These are phyloP conservation scores for Hymenoscyphus occultus DNA, from an alignment of 2,329 filamentous ascomycete species.

Conservation along the genomic window DNA sequence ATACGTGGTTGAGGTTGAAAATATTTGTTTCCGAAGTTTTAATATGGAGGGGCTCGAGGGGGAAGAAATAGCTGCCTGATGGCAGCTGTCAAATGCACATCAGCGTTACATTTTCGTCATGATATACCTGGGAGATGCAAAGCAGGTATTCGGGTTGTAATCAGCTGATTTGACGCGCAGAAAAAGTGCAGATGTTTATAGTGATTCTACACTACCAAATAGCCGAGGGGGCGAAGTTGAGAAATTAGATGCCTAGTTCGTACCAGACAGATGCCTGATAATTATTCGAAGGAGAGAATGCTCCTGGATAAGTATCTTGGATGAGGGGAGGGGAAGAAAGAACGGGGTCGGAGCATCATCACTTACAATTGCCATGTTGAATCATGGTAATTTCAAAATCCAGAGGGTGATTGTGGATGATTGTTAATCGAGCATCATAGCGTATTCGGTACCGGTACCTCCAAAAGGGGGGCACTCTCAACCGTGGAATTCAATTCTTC, in stretches of 20 bases:
- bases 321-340: background rate
- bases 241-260: background rate
- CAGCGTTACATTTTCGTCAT: slow-evolving; percentile 4
- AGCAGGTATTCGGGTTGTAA: background rate
- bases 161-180: background rate
- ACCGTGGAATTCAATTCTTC: background rate
- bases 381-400: background rate
- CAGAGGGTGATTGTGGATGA: background rate
- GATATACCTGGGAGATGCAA: background rate
- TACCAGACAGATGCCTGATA: background rate
- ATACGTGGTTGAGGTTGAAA: background rate
- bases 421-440: background rate
- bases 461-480: background rate
- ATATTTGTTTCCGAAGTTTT: background rate
- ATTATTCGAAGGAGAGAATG: background rate
- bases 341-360: background rate
- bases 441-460: background rate
- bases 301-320: background rate
- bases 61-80: background rate
- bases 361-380: background rate
- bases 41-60: background rate
- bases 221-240: background rate
- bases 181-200: background rate
- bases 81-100: background rate
- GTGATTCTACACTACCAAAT: background rate